Evolutionary conservation across 2,329 filamentous ascomycete genomes (phyloP).

Genomic region (Claviceps pazoutovae): DNA sequence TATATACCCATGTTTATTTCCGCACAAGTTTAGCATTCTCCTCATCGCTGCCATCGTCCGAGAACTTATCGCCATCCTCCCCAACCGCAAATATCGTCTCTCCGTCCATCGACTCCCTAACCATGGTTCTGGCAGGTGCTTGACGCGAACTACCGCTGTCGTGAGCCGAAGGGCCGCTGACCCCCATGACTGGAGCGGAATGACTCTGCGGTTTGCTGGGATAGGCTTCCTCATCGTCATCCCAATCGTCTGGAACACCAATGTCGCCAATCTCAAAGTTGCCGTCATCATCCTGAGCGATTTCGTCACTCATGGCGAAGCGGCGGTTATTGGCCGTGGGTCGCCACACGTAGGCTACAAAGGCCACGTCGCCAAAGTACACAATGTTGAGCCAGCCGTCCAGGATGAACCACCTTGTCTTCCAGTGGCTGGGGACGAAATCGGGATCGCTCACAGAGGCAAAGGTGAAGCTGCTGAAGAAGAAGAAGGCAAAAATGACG

Average conservation of each 20-base stretch:
- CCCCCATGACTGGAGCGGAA: slow-evolving; percentile 12
- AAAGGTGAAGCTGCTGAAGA: slow-evolving; percentile 94
- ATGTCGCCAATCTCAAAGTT: slow-evolving; percentile 89
- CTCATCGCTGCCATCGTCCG: slow-evolving; percentile 48
- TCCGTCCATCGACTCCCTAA: slow-evolving; percentile 53
- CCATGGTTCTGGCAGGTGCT: slow-evolving; percentile 22
- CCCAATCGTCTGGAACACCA: slow-evolving; percentile 55
- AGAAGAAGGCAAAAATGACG: slow-evolving; percentile 96
- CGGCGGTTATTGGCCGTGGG: slow-evolving; percentile 92
- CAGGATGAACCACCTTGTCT: slow-evolving; percentile 90
- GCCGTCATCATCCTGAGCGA: slow-evolving; percentile 95
- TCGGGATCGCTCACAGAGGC: slow-evolving; percentile 72
- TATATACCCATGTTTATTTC: slow-evolving; percentile 13
- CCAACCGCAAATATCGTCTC: slow-evolving; percentile 95
- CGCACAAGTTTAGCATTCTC: slow-evolving; percentile 37
- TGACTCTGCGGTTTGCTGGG: slow-evolving; percentile 24
- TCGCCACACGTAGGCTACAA: slow-evolving; percentile 90
- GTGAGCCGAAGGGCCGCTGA: slow-evolving; percentile 12
- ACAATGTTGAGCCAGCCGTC: slow-evolving; percentile 97
- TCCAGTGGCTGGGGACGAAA: slow-evolving; percentile 95
- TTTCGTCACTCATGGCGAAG: slow-evolving; percentile 98
- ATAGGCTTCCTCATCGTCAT: slow-evolving; percentile 39
- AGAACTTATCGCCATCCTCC: slow-evolving; percentile 71
- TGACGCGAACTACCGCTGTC: slow-evolving; percentile 9
- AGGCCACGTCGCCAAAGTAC: slow-evolving; percentile 84